Conservation (phyloP, 164 flowering plant species). For the Vitis rupestris region DNA sequence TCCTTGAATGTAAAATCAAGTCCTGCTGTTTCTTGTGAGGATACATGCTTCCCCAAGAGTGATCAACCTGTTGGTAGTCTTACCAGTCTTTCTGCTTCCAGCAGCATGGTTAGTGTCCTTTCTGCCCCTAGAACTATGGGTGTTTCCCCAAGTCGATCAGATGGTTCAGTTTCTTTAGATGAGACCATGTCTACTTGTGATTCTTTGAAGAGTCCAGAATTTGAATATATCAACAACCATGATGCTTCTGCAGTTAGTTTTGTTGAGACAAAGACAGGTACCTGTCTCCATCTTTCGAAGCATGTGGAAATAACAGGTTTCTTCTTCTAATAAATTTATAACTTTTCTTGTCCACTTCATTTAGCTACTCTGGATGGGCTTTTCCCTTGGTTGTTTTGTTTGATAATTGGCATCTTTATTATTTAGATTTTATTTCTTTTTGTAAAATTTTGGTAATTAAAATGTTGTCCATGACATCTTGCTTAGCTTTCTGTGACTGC, state of each 20-base stretch:
- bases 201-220: conserved; percentile 69
- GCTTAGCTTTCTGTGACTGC: too few relatives aligned
- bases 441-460: too few relatives aligned
- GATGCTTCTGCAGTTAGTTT: conserved; percentile 41
- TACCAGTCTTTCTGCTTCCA: conserved; percentile 20
- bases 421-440: too few relatives aligned
- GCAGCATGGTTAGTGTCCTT: conserved; percentile 7
- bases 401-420: too few relatives aligned
- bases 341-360: neutral
- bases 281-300: conserved; percentile 50
- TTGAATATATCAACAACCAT: conserved; percentile 62
- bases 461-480: too few relatives aligned
- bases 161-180: conserved; percentile 59
- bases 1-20: conserved; percentile 28
- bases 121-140: conserved; percentile 9
- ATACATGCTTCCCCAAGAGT: conserved; percentile 20
- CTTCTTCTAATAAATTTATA: neutral
- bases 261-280: conserved; percentile 50
- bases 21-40: conserved; percentile 13
- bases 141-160: conserved; percentile 49
- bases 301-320: conserved; percentile 41
- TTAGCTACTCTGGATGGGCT: too few relatives aligned
- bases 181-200: conserved; percentile 75
- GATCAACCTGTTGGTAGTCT: conserved; percentile 17
- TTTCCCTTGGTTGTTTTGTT: too few relatives aligned